Conservation (phyloP, 148 eudicot species). For the Linanthus parryae region DNA sequence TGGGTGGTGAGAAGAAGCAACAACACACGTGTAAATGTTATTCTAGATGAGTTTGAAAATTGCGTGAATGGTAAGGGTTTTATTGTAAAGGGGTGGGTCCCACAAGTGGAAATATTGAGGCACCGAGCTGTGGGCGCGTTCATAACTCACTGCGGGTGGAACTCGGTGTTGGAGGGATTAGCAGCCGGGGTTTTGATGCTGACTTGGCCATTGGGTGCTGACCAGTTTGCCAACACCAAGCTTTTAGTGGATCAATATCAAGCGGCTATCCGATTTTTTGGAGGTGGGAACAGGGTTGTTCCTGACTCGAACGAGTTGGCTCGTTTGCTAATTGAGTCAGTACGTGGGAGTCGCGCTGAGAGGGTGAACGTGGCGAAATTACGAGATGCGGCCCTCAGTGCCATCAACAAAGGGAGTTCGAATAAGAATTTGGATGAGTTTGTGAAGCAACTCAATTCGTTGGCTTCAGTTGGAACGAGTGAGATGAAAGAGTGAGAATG, state of each 20-base stretch:
- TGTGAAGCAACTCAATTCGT: slow-evolving; percentile 8
- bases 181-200: slow-evolving; percentile 49
- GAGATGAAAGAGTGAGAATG: no score
- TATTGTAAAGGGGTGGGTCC: slow-evolving; percentile 52
- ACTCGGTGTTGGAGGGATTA: slow-evolving; percentile 66
- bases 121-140: slow-evolving; percentile 61
- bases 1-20: slow-evolving; percentile 35
- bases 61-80: slow-evolving; percentile 36
- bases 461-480: no score
- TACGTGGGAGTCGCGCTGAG: slow-evolving; percentile 12
- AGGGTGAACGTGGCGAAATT: background rate
- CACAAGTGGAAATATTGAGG: slow-evolving; percentile 49
- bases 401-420: slow-evolving; percentile 10
- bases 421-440: slow-evolving; percentile 5
- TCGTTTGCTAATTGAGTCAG: slow-evolving; percentile 28
- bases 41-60: slow-evolving; percentile 27
- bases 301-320: slow-evolving; percentile 47
- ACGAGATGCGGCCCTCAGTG: slow-evolving; percentile 1
- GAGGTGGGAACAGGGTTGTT: slow-evolving; percentile 26
- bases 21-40: slow-evolving; percentile 10
- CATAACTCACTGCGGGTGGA: slow-evolving; percentile 82
- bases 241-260: slow-evolving; percentile 46
- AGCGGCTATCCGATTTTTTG: slow-evolving; percentile 32
- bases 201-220: slow-evolving; percentile 68
- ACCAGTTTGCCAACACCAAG: slow-evolving; percentile 48